phyloP scores from a whole-genome alignment of 257 asterid species.

The Solanum chmielewskii region DNA sequence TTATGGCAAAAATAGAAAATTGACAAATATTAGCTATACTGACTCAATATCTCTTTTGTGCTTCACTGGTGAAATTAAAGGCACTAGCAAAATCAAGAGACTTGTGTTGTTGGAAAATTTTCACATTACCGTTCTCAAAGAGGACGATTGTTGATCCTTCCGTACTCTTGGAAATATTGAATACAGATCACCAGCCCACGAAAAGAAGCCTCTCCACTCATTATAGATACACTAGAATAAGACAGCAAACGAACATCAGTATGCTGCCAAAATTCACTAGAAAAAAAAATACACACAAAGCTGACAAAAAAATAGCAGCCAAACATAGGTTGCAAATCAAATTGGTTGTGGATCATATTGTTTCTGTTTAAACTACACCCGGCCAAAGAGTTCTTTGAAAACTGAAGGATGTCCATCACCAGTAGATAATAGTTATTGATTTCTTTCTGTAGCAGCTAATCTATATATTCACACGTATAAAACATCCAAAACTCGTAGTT shows the following conservation, averaged over 20 bases:
- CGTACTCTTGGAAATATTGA: slow-evolving; percentile 39
- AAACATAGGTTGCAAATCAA: background rate
- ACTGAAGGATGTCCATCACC: background rate
- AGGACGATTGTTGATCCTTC: slow-evolving; percentile 49
- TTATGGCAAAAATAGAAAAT: background rate
- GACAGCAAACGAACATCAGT: background rate
- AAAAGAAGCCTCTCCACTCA: slow-evolving; percentile 69
- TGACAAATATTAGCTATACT: background rate
- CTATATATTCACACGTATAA: background rate
- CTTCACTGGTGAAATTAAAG: background rate
- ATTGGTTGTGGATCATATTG: background rate
- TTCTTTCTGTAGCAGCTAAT: background rate
- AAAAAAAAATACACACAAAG: background rate
- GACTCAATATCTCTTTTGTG: background rate
- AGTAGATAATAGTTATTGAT: background rate
- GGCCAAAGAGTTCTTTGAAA: background rate
- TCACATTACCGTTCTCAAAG: slow-evolving; percentile 44
- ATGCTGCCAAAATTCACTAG: background rate
- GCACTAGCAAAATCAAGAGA: background rate
- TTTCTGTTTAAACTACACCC: background rate
- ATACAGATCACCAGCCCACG: slow-evolving; percentile 70
- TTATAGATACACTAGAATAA: slow-evolving; percentile 61
- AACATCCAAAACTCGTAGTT: background rate
- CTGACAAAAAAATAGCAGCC: background rate
- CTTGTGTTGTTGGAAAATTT: background rate